phyloP scores from a whole-genome alignment of 345 rosid genomes.

The Conringia planisiliqua region DNA sequence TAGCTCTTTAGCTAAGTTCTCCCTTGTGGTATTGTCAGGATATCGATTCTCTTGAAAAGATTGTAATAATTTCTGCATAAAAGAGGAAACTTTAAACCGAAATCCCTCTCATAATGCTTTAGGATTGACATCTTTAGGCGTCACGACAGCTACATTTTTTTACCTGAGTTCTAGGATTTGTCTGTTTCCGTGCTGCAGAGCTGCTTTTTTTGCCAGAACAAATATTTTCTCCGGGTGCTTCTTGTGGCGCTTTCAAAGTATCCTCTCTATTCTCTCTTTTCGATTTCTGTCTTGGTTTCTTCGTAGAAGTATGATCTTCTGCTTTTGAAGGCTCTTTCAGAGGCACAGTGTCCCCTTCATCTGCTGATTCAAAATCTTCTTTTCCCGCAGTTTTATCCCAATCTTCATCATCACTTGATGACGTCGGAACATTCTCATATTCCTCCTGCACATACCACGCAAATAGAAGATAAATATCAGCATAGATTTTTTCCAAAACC shows the following conservation, averaged over 20 bases:
- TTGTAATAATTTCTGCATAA: slow-evolving; percentile 52
- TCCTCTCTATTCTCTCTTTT: slow-evolving; percentile 25
- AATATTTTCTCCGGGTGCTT: slow-evolving; percentile 16
- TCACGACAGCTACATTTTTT: neutral
- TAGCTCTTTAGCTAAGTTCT: slow-evolving; percentile 62
- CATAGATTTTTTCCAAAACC: slow-evolving; percentile 4
- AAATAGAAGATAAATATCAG: slow-evolving; percentile 15
- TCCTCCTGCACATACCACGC: slow-evolving; percentile 57
- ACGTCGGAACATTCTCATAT: slow-evolving; percentile 49
- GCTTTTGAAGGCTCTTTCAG: slow-evolving; percentile 24
- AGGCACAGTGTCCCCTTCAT: slow-evolving; percentile 34
- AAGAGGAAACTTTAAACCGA: neutral
- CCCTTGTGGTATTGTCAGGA: slow-evolving; percentile 62
- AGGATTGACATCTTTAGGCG: neutral
- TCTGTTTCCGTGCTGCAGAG: slow-evolving; percentile 13
- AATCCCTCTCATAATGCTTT: neutral
- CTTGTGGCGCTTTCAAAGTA: neutral
- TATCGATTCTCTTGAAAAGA: slow-evolving; percentile 62
- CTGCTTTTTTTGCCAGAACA: slow-evolving; percentile 4
- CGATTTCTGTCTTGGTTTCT: slow-evolving; percentile 25
- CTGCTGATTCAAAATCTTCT: slow-evolving; percentile 27
- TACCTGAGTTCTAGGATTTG: slow-evolving; percentile 52
- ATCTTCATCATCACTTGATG: slow-evolving; percentile 67
- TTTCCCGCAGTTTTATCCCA: slow-evolving; percentile 42
- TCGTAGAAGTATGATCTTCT: slow-evolving; percentile 15